Base-by-base conservation (phyloP, 176 grass and related monocot genomes). In the Melocanna baccifera region DNA sequence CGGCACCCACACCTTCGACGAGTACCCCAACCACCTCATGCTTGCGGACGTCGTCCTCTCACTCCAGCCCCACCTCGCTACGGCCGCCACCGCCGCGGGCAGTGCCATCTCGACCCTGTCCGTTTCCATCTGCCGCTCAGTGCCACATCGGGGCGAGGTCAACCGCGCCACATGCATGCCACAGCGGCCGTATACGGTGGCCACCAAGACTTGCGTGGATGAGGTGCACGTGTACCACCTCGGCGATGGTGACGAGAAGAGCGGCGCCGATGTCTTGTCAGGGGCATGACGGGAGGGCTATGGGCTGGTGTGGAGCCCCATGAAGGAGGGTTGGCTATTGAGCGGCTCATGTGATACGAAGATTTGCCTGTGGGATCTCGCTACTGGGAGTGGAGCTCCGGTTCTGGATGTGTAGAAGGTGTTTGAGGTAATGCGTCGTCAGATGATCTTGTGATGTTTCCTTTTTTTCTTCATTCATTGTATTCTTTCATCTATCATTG, bases 291-390 rank as follows among this genome's bases (percentile, higher is more conserved):
- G 91, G 1, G 96, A 99, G 88, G 96, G 96, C 40, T 99, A 99
- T 50, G 96, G 96, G 6, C 82, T 99, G 59, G 91, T 89, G 30
- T 99, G 96, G 96, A 96, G 85, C 67, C 80, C 77, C 0, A 40
- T 89, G 48, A 99, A 87, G 81, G 93, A 96, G 78, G 96, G 96
- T 7, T 91, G 69, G 71, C 74, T 99, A 7, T 76, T 99, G 84
- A 99, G 93, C 47, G 96, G 93, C 23, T 99, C 96, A 7, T 99
- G 96, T 45, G 96, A 99, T 78, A 91, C 89, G 88, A 99, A 94
- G 78, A 89, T 99, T 73, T 99, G 93, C 76, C 63, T 99, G 18
- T 99, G 96, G 96, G 96, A 99, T 89, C 81, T 96, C 26, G 73
- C 69, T 12, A 70, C 72, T 40, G 79, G 51, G 51, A 87, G 65